Conservation (phyloP, 2,329 filamentous ascomycete genomes). For the Stagonosporopsis cucurbitacearum region DNA sequence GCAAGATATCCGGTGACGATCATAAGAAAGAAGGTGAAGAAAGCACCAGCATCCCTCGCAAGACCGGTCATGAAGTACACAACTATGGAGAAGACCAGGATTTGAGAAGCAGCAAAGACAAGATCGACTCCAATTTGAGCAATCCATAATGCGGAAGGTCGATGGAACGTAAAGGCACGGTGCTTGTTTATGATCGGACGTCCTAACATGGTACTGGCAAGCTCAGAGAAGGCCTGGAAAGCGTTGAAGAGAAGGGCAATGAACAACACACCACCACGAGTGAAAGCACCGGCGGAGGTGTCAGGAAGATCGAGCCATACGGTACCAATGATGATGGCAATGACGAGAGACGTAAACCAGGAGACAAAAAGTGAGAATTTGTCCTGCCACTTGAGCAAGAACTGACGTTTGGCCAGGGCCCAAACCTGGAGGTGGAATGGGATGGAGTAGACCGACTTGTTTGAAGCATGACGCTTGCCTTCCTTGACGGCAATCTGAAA, state of each 20-base stretch:
- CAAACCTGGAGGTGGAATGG: slow-evolving; percentile 84
- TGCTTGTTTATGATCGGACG: slow-evolving; percentile 84
- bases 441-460: slow-evolving; percentile 80
- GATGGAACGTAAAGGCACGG: slow-evolving; percentile 80
- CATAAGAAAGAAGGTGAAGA: slow-evolving; percentile 57
- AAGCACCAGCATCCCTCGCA: slow-evolving; percentile 53
- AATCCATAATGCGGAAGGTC: slow-evolving; percentile 82
- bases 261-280: slow-evolving; percentile 81
- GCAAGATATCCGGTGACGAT: slow-evolving; percentile 51
- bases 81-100: slow-evolving; percentile 58
- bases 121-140: slow-evolving; percentile 82
- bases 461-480: slow-evolving; percentile 75
- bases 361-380: slow-evolving; percentile 76
- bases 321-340: slow-evolving; percentile 80
- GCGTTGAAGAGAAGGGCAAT: slow-evolving; percentile 82
- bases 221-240: slow-evolving; percentile 83
- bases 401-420: slow-evolving; percentile 84
- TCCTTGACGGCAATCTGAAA: slow-evolving; percentile 78
- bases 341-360: slow-evolving; percentile 73
- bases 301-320: slow-evolving; percentile 75
- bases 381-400: slow-evolving; percentile 85
- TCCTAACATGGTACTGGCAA: slow-evolving; percentile 76
- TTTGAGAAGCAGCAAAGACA: slow-evolving; percentile 73
- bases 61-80: slow-evolving; percentile 60
- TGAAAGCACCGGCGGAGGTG: slow-evolving; percentile 73